Evolutionary conservation across 257 asterid genomes (phyloP).

Genomic region (Solanum pennellii): DNA sequence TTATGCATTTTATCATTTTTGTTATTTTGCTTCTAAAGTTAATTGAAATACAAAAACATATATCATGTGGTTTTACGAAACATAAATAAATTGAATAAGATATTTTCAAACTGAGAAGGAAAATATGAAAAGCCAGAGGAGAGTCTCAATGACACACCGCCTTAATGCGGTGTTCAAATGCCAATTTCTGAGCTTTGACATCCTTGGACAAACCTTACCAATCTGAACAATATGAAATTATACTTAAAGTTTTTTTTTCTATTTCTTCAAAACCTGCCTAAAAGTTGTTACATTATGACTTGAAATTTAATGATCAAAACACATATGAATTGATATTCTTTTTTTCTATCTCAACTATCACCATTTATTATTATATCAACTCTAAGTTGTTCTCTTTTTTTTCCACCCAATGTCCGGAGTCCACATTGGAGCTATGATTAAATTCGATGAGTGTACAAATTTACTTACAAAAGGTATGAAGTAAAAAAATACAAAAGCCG

Average conservation of each 20-base stretch:
- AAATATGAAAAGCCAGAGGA: not conserved
- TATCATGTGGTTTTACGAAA: too few species aligned
- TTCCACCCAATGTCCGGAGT: too few species aligned
- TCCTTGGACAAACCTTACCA: conserved; percentile 76
- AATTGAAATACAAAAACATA: too few species aligned
- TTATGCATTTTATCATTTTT: too few species aligned
- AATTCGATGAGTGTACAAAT: too few species aligned
- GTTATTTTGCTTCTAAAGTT: too few species aligned
- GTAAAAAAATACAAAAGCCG: too few species aligned
- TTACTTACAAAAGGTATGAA: too few species aligned
- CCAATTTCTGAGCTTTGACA: conserved; percentile 68
- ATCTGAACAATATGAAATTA: conserved; percentile 39
- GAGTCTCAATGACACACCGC: conserved; percentile 40
- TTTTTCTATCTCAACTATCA: not conserved
- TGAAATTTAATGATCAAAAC: not conserved
- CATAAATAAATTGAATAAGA: not conserved
- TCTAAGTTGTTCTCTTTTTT: not conserved
- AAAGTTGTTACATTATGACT: not conserved
- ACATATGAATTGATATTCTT: not conserved
- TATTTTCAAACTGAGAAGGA: not conserved
- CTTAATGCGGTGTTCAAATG: conserved; percentile 94
- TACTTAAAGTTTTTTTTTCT: not conserved
- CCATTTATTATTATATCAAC: not conserved
- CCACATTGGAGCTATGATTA: too few species aligned
- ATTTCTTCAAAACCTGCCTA: not conserved